phyloP scores from a whole-genome alignment of 179 eudicot species.

The Beta macrorhiza region DNA sequence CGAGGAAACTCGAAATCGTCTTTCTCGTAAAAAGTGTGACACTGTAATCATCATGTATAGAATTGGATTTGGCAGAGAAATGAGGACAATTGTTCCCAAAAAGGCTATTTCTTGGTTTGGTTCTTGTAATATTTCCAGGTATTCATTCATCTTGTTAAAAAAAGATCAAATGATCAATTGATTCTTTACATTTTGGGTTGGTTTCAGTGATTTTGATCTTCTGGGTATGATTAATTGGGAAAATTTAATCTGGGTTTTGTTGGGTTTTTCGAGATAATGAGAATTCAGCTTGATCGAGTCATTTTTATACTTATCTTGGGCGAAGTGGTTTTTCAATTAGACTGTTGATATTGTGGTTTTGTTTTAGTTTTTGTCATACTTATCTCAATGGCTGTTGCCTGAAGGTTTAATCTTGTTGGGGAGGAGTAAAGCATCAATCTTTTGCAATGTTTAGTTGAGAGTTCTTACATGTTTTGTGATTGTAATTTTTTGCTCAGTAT shows the following conservation, averaged over 20 bases:
- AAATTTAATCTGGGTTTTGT: slow-evolving; percentile 17
- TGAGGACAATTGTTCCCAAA: slow-evolving; percentile 32
- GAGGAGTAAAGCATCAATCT: no score
- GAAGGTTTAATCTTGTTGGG: background rate
- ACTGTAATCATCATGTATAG: slow-evolving; percentile 36
- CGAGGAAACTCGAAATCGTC: background rate
- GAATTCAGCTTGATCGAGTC: background rate
- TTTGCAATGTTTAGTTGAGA: background rate
- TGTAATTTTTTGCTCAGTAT: background rate
- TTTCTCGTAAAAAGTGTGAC: background rate
- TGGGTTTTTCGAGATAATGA: slow-evolving; percentile 11
- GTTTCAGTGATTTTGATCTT: background rate
- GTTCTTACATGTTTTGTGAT: background rate
- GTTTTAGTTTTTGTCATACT: background rate
- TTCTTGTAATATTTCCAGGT: slow-evolving; percentile 43
- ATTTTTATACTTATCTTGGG: background rate
- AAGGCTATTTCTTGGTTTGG: slow-evolving; percentile 33
- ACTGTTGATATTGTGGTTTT: background rate
- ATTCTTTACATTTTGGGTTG: background rate
- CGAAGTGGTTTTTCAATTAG: background rate
- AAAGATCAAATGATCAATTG: background rate
- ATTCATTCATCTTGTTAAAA: background rate
- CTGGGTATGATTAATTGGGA: slow-evolving; percentile 11
- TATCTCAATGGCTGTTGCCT: background rate
- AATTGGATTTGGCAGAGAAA: slow-evolving; percentile 32